These are phyloP conservation scores for Exophiala sp. DNA, from an alignment of 2,329 filamentous ascomycete genomes.

Conservation along the genomic window DNA sequence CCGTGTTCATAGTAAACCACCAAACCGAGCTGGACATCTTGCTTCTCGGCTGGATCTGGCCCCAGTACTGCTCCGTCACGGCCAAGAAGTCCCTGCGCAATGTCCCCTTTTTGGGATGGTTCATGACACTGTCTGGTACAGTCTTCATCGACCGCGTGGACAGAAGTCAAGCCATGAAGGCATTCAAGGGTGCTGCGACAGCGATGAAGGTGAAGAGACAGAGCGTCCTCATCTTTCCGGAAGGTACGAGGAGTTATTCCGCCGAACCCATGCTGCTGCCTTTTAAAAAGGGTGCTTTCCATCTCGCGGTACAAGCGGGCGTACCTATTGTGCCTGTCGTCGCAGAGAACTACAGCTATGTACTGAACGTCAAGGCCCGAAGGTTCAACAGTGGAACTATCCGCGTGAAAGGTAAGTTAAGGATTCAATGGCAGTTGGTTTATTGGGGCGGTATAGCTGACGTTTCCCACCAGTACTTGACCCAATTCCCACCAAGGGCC, in stretches of 20 bases:
- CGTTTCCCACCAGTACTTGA: conserved; percentile 60
- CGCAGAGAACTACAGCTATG: conserved; percentile 72
- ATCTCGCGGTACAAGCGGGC: conserved; percentile 87
- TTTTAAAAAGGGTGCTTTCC: conserved; percentile 99
- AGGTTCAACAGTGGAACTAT: conserved; percentile 68
- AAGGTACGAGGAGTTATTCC: conserved; percentile 89
- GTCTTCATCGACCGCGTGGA: conserved; percentile 96
- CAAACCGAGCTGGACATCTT: conserved; percentile 94
- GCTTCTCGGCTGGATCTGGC: conserved; percentile 85
- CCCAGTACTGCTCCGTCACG: conserved; percentile 85
- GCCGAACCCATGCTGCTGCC: conserved; percentile 76
- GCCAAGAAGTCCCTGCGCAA: conserved; percentile 81
- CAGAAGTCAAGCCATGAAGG: conserved; percentile 73
- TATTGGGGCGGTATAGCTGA: not conserved
- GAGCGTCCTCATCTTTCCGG: conserved; percentile 57
- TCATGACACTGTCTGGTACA: conserved; percentile 81
- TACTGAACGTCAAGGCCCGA: conserved; percentile 62
- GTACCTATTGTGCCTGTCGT: conserved; percentile 89
- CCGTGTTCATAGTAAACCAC: conserved; percentile 91
- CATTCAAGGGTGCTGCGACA: conserved; percentile 76
- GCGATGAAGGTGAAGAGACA: conserved; percentile 72
- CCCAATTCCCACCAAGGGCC: conserved; percentile 71
- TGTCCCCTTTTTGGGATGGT: conserved; percentile 87
- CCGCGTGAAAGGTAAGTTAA: conserved; percentile 65
- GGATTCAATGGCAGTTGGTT: not conserved